phyloP scores from a whole-genome alignment of 768 basidiomycete species.

The Cystobasidium onofrii region DNA sequence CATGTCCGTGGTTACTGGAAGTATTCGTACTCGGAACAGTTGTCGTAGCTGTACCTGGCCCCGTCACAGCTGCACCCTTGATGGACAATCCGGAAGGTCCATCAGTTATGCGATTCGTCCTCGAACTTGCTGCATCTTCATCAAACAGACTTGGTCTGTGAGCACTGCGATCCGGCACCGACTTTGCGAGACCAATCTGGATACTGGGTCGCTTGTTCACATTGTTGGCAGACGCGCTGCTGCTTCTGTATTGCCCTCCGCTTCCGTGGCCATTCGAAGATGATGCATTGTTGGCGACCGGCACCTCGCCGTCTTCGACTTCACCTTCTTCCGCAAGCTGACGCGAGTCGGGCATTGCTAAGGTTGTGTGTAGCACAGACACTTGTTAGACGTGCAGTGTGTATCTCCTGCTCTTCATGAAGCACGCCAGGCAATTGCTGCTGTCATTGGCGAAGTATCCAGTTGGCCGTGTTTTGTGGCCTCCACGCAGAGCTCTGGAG shows the following conservation, averaged over 20 bases:
- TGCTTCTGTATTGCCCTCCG: neutral
- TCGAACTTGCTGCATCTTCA: neutral
- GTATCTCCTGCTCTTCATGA: neutral
- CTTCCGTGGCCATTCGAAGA: neutral
- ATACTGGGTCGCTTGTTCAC: neutral
- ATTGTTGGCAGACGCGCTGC: neutral
- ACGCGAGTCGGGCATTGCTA: neutral
- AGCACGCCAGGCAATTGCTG: neutral
- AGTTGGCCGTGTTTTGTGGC: no score
- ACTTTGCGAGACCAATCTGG: neutral
- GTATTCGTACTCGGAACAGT: neutral
- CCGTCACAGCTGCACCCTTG: neutral
- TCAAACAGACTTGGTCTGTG: neutral
- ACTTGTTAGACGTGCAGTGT: neutral
- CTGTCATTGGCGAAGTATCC: no score
- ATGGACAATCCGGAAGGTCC: neutral
- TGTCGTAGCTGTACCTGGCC: neutral
- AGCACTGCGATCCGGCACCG: neutral
- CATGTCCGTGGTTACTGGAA: neutral
- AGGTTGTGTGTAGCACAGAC: neutral
- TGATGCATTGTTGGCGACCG: neutral
- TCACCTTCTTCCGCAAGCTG: conserved; percentile 10
- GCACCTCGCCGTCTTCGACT: conserved; percentile 35
- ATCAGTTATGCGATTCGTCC: neutral
- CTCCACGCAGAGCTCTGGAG: no score